Base-by-base conservation (phyloP, 2,329 filamentous ascomycete species). In the Paecilomyces niveus region DNA sequence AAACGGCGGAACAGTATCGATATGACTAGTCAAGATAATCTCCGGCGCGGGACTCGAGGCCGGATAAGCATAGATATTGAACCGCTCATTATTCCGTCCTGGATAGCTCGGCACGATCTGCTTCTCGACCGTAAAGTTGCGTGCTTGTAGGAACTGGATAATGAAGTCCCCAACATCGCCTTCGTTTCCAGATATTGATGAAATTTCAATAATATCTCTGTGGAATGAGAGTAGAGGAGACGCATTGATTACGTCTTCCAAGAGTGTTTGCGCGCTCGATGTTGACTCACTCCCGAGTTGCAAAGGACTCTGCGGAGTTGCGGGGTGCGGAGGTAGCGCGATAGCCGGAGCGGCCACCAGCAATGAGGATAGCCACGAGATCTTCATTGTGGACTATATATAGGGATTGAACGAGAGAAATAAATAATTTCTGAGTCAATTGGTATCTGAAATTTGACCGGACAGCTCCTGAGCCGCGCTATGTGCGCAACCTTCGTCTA, bases 21-120 rank as follows among this genome's bases (percentile, higher is more conserved):
- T 93, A 71, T 96, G 92, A 58, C 88, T 92, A 1, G 86, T 86
- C 35, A 79, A 63, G 21, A 78, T 68, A 33, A 79, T 72, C 51
- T 72, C 66, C 3, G 72, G 73, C 39, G 63, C 32, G 54, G 55
- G 45, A 11, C 58, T 54, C 10, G 58, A 62, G 13, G 65, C 57
- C 2, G 72, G 70, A 57, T 70, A 91, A 1, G 92, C 92, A 49
- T 92, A 78, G 54, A 96, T 80, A 67, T 96, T 96, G 78, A 88
- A 92, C 50, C 89, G 82, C 32, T 74, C 70, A 45, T 75, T 61
- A n/a, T 60, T 54, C 18, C 39, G 22, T 53, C 56, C 35, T 53
- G 59, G n/a, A 60, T 67, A 39, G 61, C 62, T 3, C 59, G 65
- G 66, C 11, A 80, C 72, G 32, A 70, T 69, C 66, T 89, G 86